Conservation (phyloP, 495 filamentous ascomycete species). For the Lophiotrema nucula region DNA sequence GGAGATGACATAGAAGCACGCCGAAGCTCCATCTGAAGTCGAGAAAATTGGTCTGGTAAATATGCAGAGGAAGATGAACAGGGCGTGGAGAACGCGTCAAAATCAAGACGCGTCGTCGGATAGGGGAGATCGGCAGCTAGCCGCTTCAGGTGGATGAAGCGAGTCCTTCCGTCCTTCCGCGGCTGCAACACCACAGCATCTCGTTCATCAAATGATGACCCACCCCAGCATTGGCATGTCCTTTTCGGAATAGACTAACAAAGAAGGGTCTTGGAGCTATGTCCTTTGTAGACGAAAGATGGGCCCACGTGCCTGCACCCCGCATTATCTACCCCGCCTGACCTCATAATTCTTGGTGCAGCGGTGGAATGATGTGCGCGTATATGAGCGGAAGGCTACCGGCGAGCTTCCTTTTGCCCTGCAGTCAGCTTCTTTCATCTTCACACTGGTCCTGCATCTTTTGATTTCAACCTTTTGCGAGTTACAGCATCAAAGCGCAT, state of each 20-base stretch:
- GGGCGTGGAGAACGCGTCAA: no score
- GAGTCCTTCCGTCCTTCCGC: not conserved
- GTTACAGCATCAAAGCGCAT: no score
- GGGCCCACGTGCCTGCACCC: not conserved
- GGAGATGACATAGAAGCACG: no score
- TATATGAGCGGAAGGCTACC: not conserved
- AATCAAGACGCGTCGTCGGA: no score
- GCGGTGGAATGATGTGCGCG: not conserved
- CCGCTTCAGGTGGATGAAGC: not conserved
- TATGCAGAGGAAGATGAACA: no score
- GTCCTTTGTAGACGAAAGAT: not conserved
- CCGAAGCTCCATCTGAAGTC: no score
- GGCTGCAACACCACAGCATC: not conserved
- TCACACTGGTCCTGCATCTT: no score
- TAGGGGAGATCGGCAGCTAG: not conserved
- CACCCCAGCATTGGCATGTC: not conserved
- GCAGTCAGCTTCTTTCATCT: no score
- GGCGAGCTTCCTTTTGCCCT: not conserved
- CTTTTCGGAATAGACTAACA: not conserved
- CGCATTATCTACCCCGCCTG: slow-evolving; percentile 3
- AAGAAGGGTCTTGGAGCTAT: not conserved
- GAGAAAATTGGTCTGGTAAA: no score
- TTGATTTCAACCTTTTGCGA: no score
- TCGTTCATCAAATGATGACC: not conserved
- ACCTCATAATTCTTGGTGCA: not conserved